A percentile compares a stretch with the other conserved stretches of the same genome.
Evolutionary conservation across 78 protist species (phyloP).

Genomic region (Diacronema lutheri): DNA sequence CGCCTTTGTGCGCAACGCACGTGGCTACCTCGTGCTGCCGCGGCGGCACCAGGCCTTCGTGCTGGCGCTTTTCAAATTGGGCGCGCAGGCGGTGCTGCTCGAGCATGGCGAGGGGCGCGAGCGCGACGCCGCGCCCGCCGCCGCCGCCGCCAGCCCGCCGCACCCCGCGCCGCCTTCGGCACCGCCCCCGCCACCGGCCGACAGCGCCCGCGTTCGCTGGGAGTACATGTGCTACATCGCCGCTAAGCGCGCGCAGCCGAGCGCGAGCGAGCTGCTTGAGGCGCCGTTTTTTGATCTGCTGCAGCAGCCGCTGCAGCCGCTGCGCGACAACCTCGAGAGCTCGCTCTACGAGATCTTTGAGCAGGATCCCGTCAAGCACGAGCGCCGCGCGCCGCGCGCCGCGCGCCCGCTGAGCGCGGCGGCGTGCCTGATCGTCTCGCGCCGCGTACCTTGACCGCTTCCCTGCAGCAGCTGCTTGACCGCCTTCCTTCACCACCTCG

Average conservation of each 20-base stretch:
- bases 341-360: constrained; percentile 94
- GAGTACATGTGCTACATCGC: neutral
- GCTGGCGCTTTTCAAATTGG: too few relatives aligned
- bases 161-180: too few relatives aligned
- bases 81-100: constrained; percentile 8
- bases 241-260: neutral
- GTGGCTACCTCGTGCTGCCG: constrained; percentile 74
- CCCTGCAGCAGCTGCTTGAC: neutral
- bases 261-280: too few relatives aligned
- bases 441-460: neutral
- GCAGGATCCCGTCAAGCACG: constrained; percentile 45
- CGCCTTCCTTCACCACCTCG: neutral
- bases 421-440: neutral
- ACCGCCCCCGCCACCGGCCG: too few relatives aligned
- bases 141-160: neutral
- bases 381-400: neutral
- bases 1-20: constrained; percentile 58
- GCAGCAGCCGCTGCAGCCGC: constrained; percentile 80
- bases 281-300: constrained; percentile 44
- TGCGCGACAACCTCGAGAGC: constrained; percentile 89
- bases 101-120: neutral
- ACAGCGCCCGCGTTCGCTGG: neutral
- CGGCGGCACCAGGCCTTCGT: constrained; percentile 67
- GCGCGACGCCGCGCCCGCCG: neutral
- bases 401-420: too few relatives aligned